Evolutionary conservation across 2,329 filamentous ascomycete genomes (phyloP).

Genomic region (Fusarium sp.): DNA sequence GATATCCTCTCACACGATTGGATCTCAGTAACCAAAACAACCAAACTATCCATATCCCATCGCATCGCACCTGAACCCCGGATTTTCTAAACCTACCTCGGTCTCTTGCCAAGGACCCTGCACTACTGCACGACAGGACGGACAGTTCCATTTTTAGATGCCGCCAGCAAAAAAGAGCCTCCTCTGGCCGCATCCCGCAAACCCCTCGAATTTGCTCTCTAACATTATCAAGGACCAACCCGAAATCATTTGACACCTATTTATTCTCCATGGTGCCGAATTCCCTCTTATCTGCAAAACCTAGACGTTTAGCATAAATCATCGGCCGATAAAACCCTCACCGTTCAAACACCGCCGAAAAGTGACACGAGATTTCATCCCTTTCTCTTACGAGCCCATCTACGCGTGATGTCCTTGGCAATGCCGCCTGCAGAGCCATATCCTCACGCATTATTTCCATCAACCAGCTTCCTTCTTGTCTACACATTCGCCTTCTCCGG

Average conservation of each 20-base stretch:
- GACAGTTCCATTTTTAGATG: slow-evolving; percentile 35
- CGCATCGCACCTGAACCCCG: slow-evolving; percentile 5
- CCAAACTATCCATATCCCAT: background rate
- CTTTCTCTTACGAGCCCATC: background rate
- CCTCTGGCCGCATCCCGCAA: slow-evolving; percentile 15
- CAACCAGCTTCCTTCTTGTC: background rate
- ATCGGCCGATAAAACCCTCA: background rate
- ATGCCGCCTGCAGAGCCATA: background rate
- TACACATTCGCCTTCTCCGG: background rate
- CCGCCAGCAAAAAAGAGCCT: slow-evolving; percentile 26
- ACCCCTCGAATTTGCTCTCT: slow-evolving; percentile 12
- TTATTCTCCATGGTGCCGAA: background rate
- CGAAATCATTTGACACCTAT: background rate
- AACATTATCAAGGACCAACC: background rate
- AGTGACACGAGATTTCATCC: background rate
- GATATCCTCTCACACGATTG: background rate
- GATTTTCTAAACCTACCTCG: slow-evolving; percentile 18
- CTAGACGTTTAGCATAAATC: background rate
- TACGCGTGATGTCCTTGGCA: background rate
- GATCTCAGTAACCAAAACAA: background rate
- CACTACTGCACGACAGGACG: slow-evolving; percentile 32
- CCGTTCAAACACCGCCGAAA: background rate
- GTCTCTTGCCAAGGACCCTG: slow-evolving; percentile 19
- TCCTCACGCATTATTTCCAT: background rate
- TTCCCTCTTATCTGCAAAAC: background rate